These are phyloP conservation scores for Leishmania aethiopica DNA, from an alignment of 208 protist species.

Conservation along the genomic window DNA sequence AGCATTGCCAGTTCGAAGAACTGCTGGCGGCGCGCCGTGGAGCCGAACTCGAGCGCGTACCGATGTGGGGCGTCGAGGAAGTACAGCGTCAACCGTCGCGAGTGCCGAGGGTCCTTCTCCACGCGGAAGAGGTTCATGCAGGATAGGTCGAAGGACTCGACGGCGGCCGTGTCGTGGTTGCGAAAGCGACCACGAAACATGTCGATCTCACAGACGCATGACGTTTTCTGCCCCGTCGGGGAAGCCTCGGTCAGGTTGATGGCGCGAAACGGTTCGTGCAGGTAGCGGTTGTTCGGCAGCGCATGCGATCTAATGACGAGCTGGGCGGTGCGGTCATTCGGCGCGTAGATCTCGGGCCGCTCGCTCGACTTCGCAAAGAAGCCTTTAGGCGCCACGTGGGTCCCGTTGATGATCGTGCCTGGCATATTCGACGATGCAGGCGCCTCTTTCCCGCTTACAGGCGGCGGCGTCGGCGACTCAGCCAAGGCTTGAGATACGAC, in stretches of 20 bases:
- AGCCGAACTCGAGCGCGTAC: slow-evolving; percentile 74
- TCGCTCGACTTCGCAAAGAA: slow-evolving; percentile 32
- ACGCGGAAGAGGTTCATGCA: slow-evolving; percentile 67
- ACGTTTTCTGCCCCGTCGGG: slow-evolving; percentile 36
- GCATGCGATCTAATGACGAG: slow-evolving; percentile 66
- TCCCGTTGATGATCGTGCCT: slow-evolving; percentile 4
- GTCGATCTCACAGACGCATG: slow-evolving; percentile 78
- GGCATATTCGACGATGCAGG: neutral
- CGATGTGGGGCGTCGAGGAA: slow-evolving; percentile 78
- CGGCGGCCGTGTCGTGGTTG: slow-evolving; percentile 56
- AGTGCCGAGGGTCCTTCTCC: slow-evolving; percentile 49
- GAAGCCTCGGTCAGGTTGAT: slow-evolving; percentile 47
- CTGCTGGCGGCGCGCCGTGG: slow-evolving; percentile 46
- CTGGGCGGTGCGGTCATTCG: slow-evolving; percentile 30
- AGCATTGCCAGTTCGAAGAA: slow-evolving; percentile 78
- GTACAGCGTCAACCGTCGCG: slow-evolving; percentile 54
- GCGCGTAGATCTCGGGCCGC: slow-evolving; percentile 46
- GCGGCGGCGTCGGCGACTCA: neutral
- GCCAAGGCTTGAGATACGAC: neutral
- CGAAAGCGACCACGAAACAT: slow-evolving; percentile 53
- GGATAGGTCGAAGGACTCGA: slow-evolving; percentile 51
- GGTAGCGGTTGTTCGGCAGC: slow-evolving; percentile 68
- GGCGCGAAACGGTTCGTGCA: slow-evolving; percentile 69
- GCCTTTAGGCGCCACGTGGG: slow-evolving; percentile 20
- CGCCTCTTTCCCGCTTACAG: neutral